Evolutionary conservation across 305 asterid genomes (phyloP), one percentile per base, ranked within the genome.

Genomic region (Nicotiana rustica): DNA sequence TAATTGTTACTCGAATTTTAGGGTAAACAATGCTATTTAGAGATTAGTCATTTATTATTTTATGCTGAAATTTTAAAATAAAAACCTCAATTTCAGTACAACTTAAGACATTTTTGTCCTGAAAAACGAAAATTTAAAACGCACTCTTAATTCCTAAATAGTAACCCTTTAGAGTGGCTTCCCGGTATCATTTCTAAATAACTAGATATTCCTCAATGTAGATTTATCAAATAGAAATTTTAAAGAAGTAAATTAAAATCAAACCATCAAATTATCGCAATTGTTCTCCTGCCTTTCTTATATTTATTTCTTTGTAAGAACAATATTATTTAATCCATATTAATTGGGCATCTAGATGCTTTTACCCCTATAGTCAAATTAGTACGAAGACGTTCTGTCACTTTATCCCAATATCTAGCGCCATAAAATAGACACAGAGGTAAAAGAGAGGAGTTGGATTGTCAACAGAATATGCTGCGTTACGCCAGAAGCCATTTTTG

Each of bases 391-490:
- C 14, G 10, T 60, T 61, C 8, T 10, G 3, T 31, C 19, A 31
- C 7, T 13, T 15, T 29, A 13, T 66, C 71, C 10, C n/a, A 5
- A 29, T 1, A 31, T 4, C 1, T 12, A 8, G 10, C 47, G 38
- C 17, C 6, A 19, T 71, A 15, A 52, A 52, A 47, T 29, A 75
- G 80, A 25, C 8, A 49, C 15, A 25, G 12, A 75, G 19, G 15
- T 14, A n/a, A 7, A 15, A 52, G 56, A 21, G 4, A 52, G 19
- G 65, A 13, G 3, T 14, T 52, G 14, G 14, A 36, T 52, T 15
- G 49, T 75, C 80, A 75, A 75, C 65, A 55, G 31, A n/a, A n/a
- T n/a, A n/a, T n/a, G n/a, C n/a, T n/a, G 9, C 31, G 59, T 69
- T 73, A 73, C 62, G 38, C 65, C 65, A 29, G 29, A 29, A 25